phyloP scores from a whole-genome alignment of 2,329 filamentous ascomycete genomes.

The Hyphodiscus sp. region DNA sequence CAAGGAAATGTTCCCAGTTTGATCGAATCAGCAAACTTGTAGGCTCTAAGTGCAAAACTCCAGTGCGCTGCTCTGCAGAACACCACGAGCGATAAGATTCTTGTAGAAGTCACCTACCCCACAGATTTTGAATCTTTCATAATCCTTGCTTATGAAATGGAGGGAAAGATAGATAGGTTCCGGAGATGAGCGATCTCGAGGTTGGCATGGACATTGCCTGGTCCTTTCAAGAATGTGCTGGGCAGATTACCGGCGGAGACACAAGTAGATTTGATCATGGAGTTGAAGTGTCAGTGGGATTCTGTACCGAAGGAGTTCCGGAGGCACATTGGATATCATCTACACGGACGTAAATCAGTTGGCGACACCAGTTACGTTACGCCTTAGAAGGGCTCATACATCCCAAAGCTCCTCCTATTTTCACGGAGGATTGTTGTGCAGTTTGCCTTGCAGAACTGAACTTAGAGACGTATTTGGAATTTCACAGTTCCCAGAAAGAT shows the following conservation, averaged over 20 bases:
- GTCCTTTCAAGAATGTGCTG: not conserved
- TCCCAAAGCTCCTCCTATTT: too few species aligned
- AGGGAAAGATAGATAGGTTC: not conserved
- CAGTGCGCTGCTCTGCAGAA: slow-evolving; percentile 11
- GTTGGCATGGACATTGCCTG: not conserved
- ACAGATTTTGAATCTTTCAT: not conserved
- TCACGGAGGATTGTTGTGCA: too few species aligned
- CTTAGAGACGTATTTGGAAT: too few species aligned
- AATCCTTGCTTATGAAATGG: not conserved
- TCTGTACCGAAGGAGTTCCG: not conserved
- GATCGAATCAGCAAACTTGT: slow-evolving; percentile 2
- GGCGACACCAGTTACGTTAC: too few species aligned
- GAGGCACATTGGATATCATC: not conserved
- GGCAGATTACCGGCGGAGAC: not conserved
- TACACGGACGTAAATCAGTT: too few species aligned
- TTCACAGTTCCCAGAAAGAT: too few species aligned
- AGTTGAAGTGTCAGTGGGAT: not conserved
- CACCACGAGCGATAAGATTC: not conserved
- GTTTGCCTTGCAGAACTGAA: too few species aligned
- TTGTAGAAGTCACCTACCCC: not conserved
- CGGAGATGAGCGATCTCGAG: not conserved
- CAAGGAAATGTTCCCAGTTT: not conserved
- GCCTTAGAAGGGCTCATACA: too few species aligned
- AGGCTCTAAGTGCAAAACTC: slow-evolving; percentile 7
- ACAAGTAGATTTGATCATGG: not conserved